Base-by-base conservation (phyloP, 345 rosid genomes). In the Hirschfeldia incana region DNA sequence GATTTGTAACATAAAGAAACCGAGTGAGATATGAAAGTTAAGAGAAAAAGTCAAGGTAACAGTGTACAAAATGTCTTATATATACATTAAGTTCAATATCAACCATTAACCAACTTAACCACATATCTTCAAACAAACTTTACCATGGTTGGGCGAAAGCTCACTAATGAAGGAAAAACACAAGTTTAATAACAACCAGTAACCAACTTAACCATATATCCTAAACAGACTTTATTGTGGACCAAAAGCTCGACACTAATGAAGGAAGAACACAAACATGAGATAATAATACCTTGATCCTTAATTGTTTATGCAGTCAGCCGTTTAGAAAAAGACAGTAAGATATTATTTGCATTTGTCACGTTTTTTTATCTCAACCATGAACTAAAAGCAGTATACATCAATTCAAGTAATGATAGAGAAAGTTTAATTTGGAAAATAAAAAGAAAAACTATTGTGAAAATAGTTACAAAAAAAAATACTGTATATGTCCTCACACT, bases 1-100 rank as follows among this genome's bases (percentile, higher is more conserved):
- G 10, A 36, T 36, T 65, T 10, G 69, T 65, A 65, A 36, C 69
- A 65, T 65, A 16, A 36, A 65, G 15, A 65, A 65, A 65, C n/a
- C 29, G 7, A 64, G 13, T 8, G 46, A 65, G 21, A 33, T 64
- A 34, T 8, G 26, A 12, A 34, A 64, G 10, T 2, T 10, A 37
- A 37, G 42, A 10, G 8, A 37, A 37, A 37, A 37, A 37, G 2
- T 37, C 42, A 37, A 37, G 10, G 10, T 37, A 37, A 37, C 42
- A 37, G 42, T 37, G 42, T 37, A 37, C 42, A 37, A 37, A 37
- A 37, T 37, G 42, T 42, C 13, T 42, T 42, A 42, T 10, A 39
- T 39, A 61, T 8, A 64, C 68, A 34, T 64, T 8, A 9, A 65
- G 68, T 28, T 34, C 16, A 42, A 42, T 21, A 30, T 34, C 46